Percentiles rank a stretch among this genome's conserved stretches.
Conservation (phyloP, 2,329 filamentous ascomycete species). For the Rhynchosporium agropyri region DNA sequence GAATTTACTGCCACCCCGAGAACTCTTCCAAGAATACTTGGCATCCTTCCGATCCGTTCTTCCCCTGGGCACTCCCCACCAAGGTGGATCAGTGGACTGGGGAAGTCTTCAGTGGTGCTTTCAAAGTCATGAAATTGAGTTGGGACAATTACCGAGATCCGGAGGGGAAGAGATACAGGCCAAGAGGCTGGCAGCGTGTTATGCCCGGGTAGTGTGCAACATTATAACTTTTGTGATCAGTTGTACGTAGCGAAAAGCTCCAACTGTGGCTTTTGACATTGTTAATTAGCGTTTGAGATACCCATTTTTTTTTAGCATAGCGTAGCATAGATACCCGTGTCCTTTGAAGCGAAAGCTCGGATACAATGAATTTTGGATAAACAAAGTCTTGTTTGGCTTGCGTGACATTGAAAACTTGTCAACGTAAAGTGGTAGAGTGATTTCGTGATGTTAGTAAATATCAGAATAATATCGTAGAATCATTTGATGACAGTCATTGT, state of each 20-base stretch:
- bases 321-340: constrained; percentile 15
- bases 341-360: constrained; percentile 14
- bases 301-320: background rate
- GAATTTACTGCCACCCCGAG: constrained; percentile 56
- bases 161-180: constrained; percentile 5
- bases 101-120: constrained; percentile 23
- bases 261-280: too few relatives aligned
- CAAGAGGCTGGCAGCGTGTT: background rate
- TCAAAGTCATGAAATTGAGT: constrained; percentile 5
- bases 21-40: constrained; percentile 53
- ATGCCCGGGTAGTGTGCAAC: too few relatives aligned
- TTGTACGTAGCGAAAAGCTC: too few relatives aligned
- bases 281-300: too few relatives aligned
- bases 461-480: too few relatives aligned
- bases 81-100: constrained; percentile 63
- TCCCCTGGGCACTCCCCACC: constrained; percentile 61
- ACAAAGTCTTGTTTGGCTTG: background rate
- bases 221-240: too few relatives aligned
- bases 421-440: too few relatives aligned
- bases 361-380: constrained; percentile 7
- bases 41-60: constrained; percentile 60
- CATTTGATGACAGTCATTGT: too few relatives aligned
- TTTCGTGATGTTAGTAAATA: too few relatives aligned
- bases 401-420: too few relatives aligned
- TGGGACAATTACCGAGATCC: constrained; percentile 18